Evolutionary conservation across 2,329 filamentous ascomycete species (phyloP), one percentile per base, ranked within the genome.

Genomic region (Fusarium denticulatum): DNA sequence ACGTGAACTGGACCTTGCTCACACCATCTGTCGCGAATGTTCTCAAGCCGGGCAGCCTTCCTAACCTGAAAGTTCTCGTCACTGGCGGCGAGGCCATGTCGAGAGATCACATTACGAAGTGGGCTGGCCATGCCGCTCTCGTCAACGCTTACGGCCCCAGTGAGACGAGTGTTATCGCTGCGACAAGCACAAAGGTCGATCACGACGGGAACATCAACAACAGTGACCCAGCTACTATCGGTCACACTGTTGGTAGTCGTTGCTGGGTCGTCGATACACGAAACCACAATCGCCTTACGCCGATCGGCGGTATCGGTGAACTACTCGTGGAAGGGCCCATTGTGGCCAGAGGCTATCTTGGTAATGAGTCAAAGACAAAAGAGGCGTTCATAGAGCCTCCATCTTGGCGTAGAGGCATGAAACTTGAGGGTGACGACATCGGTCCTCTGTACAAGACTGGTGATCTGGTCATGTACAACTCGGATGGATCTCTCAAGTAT

Each of bases 391-490:
- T 76, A 6, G 9, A 72, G 0, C 56, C 85, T 90, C 71, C 92
- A 87, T 79, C 82, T 87, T 61, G 83, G 83, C 40, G 85, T 83
- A 3, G 6, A 6, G 12, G 6, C 1, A 60, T 52, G 18, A 52
- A 13, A 0, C 30, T 64, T 3, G 14, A 16, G 14, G 57, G 50
- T 1, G 18, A 59, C 1, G 24, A 11, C 1, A n/a, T 53, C 4
- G 69, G 55, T 13, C 34, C 8, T 43, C 69, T 85, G 13, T 88
- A 87, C 73, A 84, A 84, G 65, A 87, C 86, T 5, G 87, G 87
- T 10, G 87, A 88, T 71, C 78, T 88, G 5, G 86, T 81, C 5
- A 73, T 75, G 32, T 86, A 86, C 43, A 79, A 83, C 40, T 72
- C 78, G 0, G 82, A 87, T 43, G 84, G 85, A 0, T 77, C 78